Evolutionary conservation across 1,284 basidiomycete species (phyloP).

Genomic region (Ganoderma lucidum): DNA sequence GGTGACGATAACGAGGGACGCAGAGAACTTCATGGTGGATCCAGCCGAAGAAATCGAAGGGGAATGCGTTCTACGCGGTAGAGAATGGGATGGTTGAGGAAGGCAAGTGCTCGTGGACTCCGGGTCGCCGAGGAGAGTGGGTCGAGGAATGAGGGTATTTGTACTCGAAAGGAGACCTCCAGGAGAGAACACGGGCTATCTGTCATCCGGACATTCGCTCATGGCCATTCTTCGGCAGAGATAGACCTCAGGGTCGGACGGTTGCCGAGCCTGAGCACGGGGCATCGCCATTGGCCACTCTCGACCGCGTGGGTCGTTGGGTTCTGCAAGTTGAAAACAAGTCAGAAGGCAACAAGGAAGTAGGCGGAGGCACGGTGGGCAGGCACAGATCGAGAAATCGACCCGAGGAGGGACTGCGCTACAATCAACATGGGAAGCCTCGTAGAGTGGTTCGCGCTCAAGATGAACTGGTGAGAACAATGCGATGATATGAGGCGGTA

Average conservation of each 20-base stretch:
- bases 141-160: neutral
- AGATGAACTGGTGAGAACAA: neutral
- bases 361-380: neutral
- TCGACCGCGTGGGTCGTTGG: neutral
- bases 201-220: neutral
- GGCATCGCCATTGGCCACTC: neutral
- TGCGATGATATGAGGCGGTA: neutral
- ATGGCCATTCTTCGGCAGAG: neutral
- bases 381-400: constrained; percentile 1
- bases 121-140: constrained; percentile 23
- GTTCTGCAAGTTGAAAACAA: neutral
- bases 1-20: constrained; percentile 19
- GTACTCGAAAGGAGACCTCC: neutral
- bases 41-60: constrained; percentile 10
- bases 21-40: constrained; percentile 33
- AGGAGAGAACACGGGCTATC: neutral
- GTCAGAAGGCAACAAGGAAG: constrained; percentile 4
- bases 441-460: neutral
- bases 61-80: constrained; percentile 15
- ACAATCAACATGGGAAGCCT: constrained; percentile 1
- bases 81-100: constrained; percentile 13
- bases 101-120: constrained; percentile 25
- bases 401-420: neutral
- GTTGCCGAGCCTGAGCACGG: neutral
- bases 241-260: neutral